Evolutionary conservation across 495 filamentous ascomycete species (phyloP).

Genomic region (Aspergillus kassunensis): DNA sequence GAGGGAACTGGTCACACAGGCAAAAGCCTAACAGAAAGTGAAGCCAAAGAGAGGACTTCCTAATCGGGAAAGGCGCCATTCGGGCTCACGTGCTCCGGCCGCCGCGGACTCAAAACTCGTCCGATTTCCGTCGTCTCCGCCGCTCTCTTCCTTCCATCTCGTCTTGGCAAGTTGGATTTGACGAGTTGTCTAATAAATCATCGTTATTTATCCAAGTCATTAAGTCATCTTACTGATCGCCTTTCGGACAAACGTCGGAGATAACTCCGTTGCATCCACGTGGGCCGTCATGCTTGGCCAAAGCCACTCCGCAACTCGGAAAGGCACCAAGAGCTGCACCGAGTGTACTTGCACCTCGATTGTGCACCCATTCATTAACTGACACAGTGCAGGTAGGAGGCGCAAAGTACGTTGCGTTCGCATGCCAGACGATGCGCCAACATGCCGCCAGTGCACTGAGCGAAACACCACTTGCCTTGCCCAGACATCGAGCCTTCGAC

Average conservation of each 20-base stretch:
- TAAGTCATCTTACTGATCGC: not conserved
- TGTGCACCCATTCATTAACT: not conserved
- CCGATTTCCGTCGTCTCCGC: constrained; percentile 1
- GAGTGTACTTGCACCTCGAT: constrained; percentile 26
- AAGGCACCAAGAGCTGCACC: constrained; percentile 39
- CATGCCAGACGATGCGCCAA: constrained; percentile 16
- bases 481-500: constrained; percentile 17
- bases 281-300: constrained; percentile 6
- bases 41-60: not conserved
- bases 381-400: constrained; percentile 18
- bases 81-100: not conserved
- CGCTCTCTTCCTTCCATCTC: not conserved
- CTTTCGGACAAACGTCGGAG: not conserved
- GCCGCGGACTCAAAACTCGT: constrained; percentile 15
- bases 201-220: too few relatives aligned
- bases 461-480: constrained; percentile 20
- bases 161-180: too few relatives aligned
- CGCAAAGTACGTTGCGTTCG: constrained; percentile 27
- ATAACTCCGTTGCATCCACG: not conserved
- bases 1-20: not conserved
- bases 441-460: constrained; percentile 24
- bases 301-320: constrained; percentile 14
- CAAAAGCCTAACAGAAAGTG: not conserved
- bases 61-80: not conserved
- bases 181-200: too few relatives aligned